A percentile compares a stretch with the other conserved stretches of the same genome.
phyloP scores from a whole-genome alignment of 1,139 yeast species.

The Pneumocystis jirovecii region DNA sequence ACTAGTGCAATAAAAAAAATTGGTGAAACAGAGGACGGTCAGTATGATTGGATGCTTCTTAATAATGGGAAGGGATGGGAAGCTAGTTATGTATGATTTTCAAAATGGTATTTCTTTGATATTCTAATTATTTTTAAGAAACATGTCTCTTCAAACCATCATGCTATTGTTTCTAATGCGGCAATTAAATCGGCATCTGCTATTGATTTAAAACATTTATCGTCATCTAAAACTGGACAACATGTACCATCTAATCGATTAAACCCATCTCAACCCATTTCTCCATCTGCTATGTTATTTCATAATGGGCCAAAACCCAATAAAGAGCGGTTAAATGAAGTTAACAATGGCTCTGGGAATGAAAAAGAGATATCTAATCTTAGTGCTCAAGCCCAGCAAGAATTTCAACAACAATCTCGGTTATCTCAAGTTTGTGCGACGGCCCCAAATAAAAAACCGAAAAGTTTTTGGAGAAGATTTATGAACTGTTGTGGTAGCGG shows the following conservation, averaged over 20 bases:
- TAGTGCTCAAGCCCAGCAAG: slow-evolving; percentile 11
- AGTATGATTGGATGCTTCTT: slow-evolving; percentile 87
- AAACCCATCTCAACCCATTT: slow-evolving; percentile 6
- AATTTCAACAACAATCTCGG: slow-evolving; percentile 10
- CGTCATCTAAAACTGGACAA: slow-evolving; percentile 1
- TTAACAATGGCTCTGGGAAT: slow-evolving; percentile 1
- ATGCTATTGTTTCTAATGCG: slow-evolving; percentile 21
- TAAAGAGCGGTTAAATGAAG: neutral
- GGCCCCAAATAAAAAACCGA: neutral
- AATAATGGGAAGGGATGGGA: slow-evolving; percentile 93
- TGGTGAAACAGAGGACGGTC: slow-evolving; percentile 68
- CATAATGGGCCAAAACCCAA: slow-evolving; percentile 1
- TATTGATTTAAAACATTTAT: slow-evolving; percentile 7
- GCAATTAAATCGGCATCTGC: slow-evolving; percentile 20
- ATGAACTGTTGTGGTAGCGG: neutral
- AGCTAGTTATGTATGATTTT: slow-evolving; percentile 33
- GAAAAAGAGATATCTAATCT: slow-evolving; percentile 8
- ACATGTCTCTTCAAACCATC: slow-evolving; percentile 17
- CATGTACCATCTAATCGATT: slow-evolving; percentile 9
- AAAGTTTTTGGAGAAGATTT: neutral
- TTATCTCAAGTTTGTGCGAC: neutral
- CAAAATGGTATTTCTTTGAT: slow-evolving; percentile 55
- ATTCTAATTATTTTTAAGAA: slow-evolving; percentile 52
- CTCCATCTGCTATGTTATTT: slow-evolving; percentile 5
- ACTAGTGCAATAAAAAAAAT: slow-evolving; percentile 55